These are phyloP conservation scores for Lyophyllum shimeji DNA, from an alignment of 768 basidiomycete genomes.

Conservation along the genomic window DNA sequence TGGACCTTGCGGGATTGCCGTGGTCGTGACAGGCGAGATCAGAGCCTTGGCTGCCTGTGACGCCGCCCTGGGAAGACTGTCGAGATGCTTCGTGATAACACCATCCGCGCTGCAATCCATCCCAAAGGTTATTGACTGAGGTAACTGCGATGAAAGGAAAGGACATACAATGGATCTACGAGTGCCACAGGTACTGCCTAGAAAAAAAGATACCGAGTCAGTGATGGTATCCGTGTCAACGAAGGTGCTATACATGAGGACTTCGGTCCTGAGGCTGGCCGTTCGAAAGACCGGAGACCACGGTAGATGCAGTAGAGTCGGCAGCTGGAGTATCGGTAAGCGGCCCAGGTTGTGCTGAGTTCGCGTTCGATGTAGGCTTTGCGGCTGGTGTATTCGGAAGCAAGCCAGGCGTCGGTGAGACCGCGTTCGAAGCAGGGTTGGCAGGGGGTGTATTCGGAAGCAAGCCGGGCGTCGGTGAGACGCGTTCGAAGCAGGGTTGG, in stretches of 20 bases:
- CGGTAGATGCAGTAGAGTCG: background rate
- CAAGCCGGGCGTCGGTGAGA: too few species aligned
- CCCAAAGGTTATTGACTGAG: background rate
- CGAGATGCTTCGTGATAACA: background rate
- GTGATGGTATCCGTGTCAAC: background rate
- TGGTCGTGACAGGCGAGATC: background rate
- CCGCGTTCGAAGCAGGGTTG: too few species aligned
- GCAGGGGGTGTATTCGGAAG: too few species aligned
- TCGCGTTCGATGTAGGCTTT: too few species aligned
- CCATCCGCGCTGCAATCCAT: background rate
- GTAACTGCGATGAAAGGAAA: background rate
- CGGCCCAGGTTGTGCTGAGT: too few species aligned
- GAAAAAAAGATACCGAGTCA: background rate
- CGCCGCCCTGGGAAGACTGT: background rate
- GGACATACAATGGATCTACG: background rate
- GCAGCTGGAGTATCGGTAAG: background rate
- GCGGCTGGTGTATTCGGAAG: too few species aligned
- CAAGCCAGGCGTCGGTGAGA: too few species aligned
- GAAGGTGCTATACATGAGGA: background rate
- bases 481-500: too few species aligned
- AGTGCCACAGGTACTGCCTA: background rate
- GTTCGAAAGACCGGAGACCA: background rate
- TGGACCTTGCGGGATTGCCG: background rate
- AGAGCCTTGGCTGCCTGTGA: background rate
- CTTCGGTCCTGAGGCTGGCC: background rate